These are phyloP conservation scores for Blastocystis hominis DNA, from an alignment of 352 stramenopile species.

Conservation along the genomic window DNA sequence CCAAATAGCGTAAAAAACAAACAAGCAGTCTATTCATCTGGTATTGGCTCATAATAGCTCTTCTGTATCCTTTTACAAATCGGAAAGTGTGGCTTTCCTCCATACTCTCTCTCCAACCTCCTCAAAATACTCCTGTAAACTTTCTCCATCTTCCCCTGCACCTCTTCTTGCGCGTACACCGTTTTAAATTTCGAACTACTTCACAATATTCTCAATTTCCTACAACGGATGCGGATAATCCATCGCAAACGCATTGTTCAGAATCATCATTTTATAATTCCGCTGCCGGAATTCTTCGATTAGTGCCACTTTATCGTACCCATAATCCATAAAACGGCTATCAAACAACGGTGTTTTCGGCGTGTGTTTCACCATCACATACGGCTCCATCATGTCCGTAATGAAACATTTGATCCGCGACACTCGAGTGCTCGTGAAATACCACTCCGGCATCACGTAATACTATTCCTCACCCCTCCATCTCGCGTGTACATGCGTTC, in stretches of 20 bases:
- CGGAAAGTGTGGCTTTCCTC: no score
- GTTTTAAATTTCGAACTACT: background rate
- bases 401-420: constrained; percentile 13
- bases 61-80: no score
- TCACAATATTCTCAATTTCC: background rate
- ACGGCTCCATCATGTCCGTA: constrained; percentile 32
- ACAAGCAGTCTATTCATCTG: no score
- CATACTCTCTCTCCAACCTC: no score
- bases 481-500: background rate
- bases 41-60: no score
- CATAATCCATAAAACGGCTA: constrained; percentile 21
- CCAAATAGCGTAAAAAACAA: no score
- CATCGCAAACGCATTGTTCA: constrained; percentile 36
- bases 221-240: constrained; percentile 43
- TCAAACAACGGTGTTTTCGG: constrained; percentile 12
- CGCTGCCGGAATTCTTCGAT: constrained; percentile 10
- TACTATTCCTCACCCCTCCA: background rate
- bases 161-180: no score
- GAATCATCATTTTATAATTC: constrained; percentile 4
- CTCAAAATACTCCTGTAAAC: no score
- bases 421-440: background rate
- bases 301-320: constrained; percentile 52
- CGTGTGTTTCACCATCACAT: background rate
- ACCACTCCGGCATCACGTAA: constrained; percentile 51
- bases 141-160: no score